Conservation (phyloP, 768 basidiomycete species). For the Suillus sp. region DNA sequence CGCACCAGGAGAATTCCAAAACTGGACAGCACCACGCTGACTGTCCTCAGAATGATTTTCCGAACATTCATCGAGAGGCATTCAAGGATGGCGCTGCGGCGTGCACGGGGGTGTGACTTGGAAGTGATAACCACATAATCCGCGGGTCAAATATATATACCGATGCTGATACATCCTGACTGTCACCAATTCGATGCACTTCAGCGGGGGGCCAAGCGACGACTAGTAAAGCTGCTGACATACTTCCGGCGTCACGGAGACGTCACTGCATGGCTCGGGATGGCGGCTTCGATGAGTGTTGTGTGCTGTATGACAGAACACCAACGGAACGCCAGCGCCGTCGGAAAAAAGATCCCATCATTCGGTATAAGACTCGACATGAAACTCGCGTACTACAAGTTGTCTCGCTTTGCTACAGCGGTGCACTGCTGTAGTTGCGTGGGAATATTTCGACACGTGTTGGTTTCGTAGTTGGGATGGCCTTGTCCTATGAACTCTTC, state of each 20-base stretch:
- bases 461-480: constrained; percentile 3
- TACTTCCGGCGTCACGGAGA: neutral
- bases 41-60: neutral
- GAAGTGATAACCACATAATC: neutral
- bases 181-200: neutral
- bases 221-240: constrained; percentile 2
- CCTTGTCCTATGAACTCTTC: neutral
- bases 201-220: neutral
- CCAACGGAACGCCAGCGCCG: neutral
- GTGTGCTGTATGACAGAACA: neutral
- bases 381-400: neutral
- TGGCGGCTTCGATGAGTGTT: neutral
- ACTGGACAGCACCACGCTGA: neutral
- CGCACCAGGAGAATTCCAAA: neutral
- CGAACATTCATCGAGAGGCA: neutral
- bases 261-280: neutral
- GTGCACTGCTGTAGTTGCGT: neutral
- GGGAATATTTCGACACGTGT: constrained; percentile 5
- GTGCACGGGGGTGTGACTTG: neutral
- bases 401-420: neutral
- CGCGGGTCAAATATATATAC: neutral
- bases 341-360: too few relatives aligned
- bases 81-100: neutral
- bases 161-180: neutral
- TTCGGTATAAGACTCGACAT: neutral